A percentile compares a stretch with the other conserved stretches of the same genome.
Conservation (phyloP, 352 stramenopile genomes). For the Lagenidium sp. region DNA sequence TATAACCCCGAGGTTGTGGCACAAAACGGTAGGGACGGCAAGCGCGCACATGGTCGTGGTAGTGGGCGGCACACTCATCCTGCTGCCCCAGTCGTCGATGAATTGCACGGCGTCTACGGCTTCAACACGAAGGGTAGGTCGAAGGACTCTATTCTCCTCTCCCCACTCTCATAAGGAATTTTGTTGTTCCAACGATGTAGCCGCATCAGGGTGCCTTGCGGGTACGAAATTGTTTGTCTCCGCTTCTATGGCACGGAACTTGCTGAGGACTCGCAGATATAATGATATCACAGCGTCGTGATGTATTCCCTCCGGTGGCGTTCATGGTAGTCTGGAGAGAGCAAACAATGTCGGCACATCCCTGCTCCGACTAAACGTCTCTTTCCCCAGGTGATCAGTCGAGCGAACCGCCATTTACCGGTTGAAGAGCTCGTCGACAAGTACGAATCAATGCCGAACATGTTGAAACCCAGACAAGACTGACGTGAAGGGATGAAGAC, state of each 20-base stretch:
- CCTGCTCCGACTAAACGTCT: no score
- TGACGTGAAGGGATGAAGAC: slow-evolving; percentile 22
- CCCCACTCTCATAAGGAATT: not conserved
- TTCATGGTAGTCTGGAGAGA: no score
- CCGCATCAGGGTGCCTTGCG: slow-evolving; percentile 40
- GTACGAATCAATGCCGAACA: no score
- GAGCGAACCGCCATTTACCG: slow-evolving; percentile 21
- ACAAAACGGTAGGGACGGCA: slow-evolving; percentile 36
- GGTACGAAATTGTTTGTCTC: slow-evolving; percentile 10
- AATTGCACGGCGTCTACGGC: slow-evolving; percentile 41
- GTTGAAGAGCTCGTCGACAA: slow-evolving; percentile 34
- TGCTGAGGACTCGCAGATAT: no score
- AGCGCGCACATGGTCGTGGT: no score
- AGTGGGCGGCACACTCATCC: no score
- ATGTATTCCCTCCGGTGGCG: slow-evolving; percentile 50
- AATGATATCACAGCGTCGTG: slow-evolving; percentile 71
- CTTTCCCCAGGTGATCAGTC: slow-evolving; percentile 27
- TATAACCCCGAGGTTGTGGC: slow-evolving; percentile 50
- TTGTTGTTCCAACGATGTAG: no score
- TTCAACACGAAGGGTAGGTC: slow-evolving; percentile 34
- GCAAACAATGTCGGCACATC: no score
- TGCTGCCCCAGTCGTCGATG: slow-evolving; percentile 28
- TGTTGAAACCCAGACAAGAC: no score
- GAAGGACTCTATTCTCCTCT: not conserved
- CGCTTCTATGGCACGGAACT: no score